Evolutionary conservation across 2,329 filamentous ascomycete genomes (phyloP), one percentile per base, ranked within the genome.

Genomic region (Ophiostoma triangulosporum): DNA sequence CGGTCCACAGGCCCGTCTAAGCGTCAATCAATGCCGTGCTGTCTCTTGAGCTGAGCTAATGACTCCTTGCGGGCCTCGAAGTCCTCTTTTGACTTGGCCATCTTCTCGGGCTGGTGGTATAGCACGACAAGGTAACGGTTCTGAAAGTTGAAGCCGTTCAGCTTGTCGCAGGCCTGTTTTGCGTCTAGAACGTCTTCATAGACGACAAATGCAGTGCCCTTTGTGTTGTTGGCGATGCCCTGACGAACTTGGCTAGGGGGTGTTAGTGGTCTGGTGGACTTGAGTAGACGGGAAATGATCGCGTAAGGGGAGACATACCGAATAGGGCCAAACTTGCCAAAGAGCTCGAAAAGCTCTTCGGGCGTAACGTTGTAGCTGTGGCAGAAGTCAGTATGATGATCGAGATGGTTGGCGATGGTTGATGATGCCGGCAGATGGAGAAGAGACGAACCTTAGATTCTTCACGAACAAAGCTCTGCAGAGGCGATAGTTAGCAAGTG

Each of bases 131-230:
- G 87, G 73, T 98, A 98, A 69, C 93, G 86, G 74, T 91, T 95
- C 76, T 98, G 93, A 71, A 98, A 98, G 76, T 98, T 98, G 83
- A 95, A 98, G 68, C 93, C 93, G 77, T 98, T 98, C 70, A 98
- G 78, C 76, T 97, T 96, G 77, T 98, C 93, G 78, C 93, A 97
- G 66, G 93, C 93, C 73, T 89, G 84, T 76, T 98, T 98, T 62
- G 93, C 90, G 77, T 98, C 93, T 80, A 93, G 86, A 62, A 97
- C 91, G 78, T 98, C 93, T 73, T 97, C 93, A 77, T 96, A 98
- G 72, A 98, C 93, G 63, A 98, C 93, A 71, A 95, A 98, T 62
- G 91, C 93, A 52, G 93, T 98, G 68, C 93, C 93, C 73, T 97
- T 98, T 65, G 93, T 96, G 70, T 93, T 91, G 73, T 84, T 89